These are phyloP conservation scores for Umbelopsis sp. DNA, from an alignment of 192 early-diverging fungal species.

Conservation along the genomic window DNA sequence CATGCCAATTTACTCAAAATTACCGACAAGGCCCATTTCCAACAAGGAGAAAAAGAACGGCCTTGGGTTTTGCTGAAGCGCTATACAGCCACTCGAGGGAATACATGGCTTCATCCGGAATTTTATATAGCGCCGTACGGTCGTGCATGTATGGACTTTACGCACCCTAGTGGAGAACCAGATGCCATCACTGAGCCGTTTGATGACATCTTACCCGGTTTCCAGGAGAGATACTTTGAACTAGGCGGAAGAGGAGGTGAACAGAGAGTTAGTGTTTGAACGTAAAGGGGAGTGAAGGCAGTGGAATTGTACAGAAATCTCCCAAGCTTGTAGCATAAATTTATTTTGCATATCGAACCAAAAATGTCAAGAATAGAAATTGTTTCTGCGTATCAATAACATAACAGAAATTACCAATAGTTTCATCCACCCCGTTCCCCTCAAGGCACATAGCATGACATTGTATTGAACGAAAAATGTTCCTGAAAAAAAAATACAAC, in stretches of 20 bases:
- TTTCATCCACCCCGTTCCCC: too few species aligned
- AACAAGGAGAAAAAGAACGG: slow-evolving; percentile 5
- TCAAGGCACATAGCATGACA: too few species aligned
- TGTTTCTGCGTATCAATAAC: too few species aligned
- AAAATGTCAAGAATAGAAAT: too few species aligned
- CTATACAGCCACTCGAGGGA: slow-evolving; percentile 18
- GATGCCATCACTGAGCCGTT: slow-evolving; percentile 9
- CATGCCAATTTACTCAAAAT: slow-evolving; percentile 40
- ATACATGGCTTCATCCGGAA: slow-evolving; percentile 30
- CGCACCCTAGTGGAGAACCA: slow-evolving; percentile 26
- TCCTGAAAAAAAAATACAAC: too few species aligned
- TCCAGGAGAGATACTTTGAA: slow-evolving; percentile 34
- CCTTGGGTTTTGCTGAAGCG: slow-evolving; percentile 25
- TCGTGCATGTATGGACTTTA: slow-evolving; percentile 35
- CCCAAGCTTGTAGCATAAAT: too few species aligned
- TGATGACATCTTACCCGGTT: slow-evolving; percentile 23
- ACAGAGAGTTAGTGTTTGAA: neutral
- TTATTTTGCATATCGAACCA: too few species aligned
- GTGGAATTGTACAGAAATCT: too few species aligned
- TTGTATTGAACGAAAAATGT: too few species aligned
- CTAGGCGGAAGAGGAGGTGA: slow-evolving; percentile 33
- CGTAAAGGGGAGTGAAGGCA: too few species aligned
- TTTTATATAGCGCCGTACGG: slow-evolving; percentile 26
- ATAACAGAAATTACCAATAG: too few species aligned
- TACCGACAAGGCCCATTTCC: slow-evolving; percentile 23